These are phyloP conservation scores for Solanum chaucha DNA, from an alignment of 257 asterid species.

Conservation along the genomic window DNA sequence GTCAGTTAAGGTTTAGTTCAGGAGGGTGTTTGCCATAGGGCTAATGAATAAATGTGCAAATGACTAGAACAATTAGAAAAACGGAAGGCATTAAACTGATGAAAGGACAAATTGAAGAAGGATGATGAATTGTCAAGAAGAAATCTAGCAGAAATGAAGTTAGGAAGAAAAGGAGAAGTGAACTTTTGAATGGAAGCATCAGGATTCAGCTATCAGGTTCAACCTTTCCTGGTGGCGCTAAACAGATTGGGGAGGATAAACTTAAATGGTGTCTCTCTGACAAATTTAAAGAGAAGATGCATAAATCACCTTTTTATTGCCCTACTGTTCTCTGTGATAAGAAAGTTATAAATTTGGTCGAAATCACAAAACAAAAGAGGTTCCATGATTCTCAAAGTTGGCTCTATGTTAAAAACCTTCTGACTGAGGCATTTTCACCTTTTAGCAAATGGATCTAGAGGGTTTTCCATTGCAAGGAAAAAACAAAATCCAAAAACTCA, in stretches of 20 bases:
- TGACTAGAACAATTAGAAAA: not conserved
- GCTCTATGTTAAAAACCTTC: not conserved
- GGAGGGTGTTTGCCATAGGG: not conserved
- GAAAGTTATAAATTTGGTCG: not conserved
- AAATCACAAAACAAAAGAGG: not conserved
- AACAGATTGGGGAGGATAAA: not conserved
- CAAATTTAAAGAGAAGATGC: not conserved
- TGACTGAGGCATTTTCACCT: not conserved
- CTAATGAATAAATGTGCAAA: not conserved
- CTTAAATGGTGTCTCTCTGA: not conserved
- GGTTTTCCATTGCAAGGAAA: not conserved
- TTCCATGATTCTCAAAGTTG: not conserved
- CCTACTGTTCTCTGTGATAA: not conserved
- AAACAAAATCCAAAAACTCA: not conserved
- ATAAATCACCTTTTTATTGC: not conserved
- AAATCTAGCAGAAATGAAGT: not conserved
- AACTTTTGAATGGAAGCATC: not conserved
- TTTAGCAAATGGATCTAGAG: not conserved
- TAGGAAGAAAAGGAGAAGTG: not conserved
- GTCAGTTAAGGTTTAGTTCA: not conserved
- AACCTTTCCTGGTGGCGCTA: not conserved
- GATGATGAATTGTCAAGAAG: not conserved
- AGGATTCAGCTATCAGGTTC: not conserved
- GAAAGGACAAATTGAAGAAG: not conserved
- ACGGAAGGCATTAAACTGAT: not conserved